Evolutionary conservation across 441 rosid genomes (phyloP), one percentile per base, ranked within the genome.

Genomic region (Populus tomentosa): DNA sequence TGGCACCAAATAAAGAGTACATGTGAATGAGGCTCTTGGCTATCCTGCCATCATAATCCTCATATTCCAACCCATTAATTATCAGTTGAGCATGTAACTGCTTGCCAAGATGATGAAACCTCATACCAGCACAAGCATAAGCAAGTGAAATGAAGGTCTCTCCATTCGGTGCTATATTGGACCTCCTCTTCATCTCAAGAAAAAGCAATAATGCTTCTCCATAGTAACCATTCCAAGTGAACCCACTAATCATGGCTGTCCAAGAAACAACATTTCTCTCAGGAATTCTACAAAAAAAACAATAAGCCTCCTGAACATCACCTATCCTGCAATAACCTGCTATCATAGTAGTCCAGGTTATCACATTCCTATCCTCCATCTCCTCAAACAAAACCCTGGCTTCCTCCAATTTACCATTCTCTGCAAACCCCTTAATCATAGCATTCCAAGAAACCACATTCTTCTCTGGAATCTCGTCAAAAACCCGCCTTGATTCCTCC

Each of bases 191-290:
- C 97, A 89, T 91, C 76, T 85, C 87, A 35, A 87, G 86, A 79
- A 92, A 91, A 71, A 90, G 88, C 75, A 83, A 3, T 74, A 90
- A 81, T 1, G 97, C 94, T 83, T 92, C 95, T 83, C 81, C 75
- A 64, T 81, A 84, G 18, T 85, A 88, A 71, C 92, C 94, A 79
- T 91, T 92, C 97, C 98, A 88, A 74, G 90, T 77, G 76, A 89
- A 87, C 66, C 97, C 97, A 32, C 97, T 86, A 18, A 94, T 89
- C 92, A 94, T 91, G 67, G 97, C 94, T 0, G 94, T 91, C 97
- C 97, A 92, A 69, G 94, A 92, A 79, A 92, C 92, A 26, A 92
- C 75, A 80, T 92, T 92, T 86, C 85, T 90, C 81, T 80, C 89
- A 0, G 97, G 94, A 87, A 84, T 94, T 74, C 83, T 87, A 70